Base-by-base conservation (phyloP, 306 rosid species). In the Glycine soja region DNA sequence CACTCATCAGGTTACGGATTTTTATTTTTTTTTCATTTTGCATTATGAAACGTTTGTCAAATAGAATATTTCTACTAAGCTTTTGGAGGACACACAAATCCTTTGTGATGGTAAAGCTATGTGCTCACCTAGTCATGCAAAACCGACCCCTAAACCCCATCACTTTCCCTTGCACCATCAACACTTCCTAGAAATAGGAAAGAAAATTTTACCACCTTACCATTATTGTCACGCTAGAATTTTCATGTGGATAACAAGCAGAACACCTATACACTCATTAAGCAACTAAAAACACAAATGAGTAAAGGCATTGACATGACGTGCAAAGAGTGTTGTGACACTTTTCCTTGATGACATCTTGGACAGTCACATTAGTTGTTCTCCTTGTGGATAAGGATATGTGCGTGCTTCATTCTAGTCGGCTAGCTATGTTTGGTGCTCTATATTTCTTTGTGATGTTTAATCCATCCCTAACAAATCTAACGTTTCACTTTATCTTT, bases 111-210 rank as follows among this genome's bases (percentile, higher is more conserved):
- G 4, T 7, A 56, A 57, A 36, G 14, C 79, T 72, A 63, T 61
- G 80, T 85, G 82, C 80, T 76, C 74, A 72, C 70, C 76, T 52
- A 80, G 80, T 72, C 82, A 76, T 58, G 77, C 10, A 65, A 38
- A 73, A 80, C 46, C 54, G 58, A 77, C 59, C 75, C 36, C 69
- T 51, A 42, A 42, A 42, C 46, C 46, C 46, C 46, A 42, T 42
- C 46, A 42, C 69, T 71, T 85, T 73, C 72, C 51, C 72, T 54
- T 70, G 74, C 90, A 81, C 71, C 86, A 85, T 81, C 80, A 85
- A 66, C 36, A 34, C 77, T 80, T 72, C 72, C 80, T 72, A 42
- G 47, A 78, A 81, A 32, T 71, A 46, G 87, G 30, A 82, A 76
- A 71, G 70, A 15, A 38, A 63, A 34, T 67, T 85, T 24, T 3